These are phyloP conservation scores for Ophiognomonia clavigignenti-juglandacearum DNA, from an alignment of 2,329 filamentous ascomycete genomes.

Conservation along the genomic window DNA sequence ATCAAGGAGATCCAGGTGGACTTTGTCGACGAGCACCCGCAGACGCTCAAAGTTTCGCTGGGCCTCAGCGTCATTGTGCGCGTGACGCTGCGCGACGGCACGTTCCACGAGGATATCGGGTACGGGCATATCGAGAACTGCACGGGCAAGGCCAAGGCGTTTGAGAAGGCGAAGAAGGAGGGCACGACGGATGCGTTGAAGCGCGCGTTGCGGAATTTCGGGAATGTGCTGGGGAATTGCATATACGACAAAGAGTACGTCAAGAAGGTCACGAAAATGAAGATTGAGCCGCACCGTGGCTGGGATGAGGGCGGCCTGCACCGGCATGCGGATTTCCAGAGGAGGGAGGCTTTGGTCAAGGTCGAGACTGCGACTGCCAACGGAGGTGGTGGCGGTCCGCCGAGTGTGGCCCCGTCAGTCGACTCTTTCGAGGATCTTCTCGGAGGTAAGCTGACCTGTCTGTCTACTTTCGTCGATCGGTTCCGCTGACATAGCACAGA, in stretches of 20 bases:
- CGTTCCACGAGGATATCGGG: slow-evolving; percentile 96
- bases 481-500: slow-evolving; percentile 43
- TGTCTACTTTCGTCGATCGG: neutral
- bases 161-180: slow-evolving; percentile 98
- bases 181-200: slow-evolving; percentile 94
- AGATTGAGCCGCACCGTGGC: slow-evolving; percentile 64
- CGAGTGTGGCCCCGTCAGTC: slow-evolving; percentile 3
- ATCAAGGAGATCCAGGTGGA: slow-evolving; percentile 94
- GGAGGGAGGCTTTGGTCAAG: slow-evolving; percentile 44
- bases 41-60: slow-evolving; percentile 73
- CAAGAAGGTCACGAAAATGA: slow-evolving; percentile 83
- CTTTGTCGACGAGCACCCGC: slow-evolving; percentile 82
- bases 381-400: slow-evolving; percentile 5
- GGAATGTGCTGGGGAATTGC: slow-evolving; percentile 96
- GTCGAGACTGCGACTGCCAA: slow-evolving; percentile 14
- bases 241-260: slow-evolving; percentile 97
- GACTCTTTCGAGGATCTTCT: slow-evolving; percentile 50
- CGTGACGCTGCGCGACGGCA: slow-evolving; percentile 85
- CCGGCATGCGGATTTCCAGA: slow-evolving; percentile 71
- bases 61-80: slow-evolving; percentile 88
- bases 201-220: slow-evolving; percentile 82
- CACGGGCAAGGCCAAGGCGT: slow-evolving; percentile 90
- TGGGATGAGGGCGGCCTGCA: slow-evolving; percentile 79
- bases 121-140: slow-evolving; percentile 97
- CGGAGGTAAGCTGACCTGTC: slow-evolving; percentile 36